Evolutionary conservation across 768 basidiomycete genomes (phyloP).

Genomic region (Boletellus emodensis): DNA sequence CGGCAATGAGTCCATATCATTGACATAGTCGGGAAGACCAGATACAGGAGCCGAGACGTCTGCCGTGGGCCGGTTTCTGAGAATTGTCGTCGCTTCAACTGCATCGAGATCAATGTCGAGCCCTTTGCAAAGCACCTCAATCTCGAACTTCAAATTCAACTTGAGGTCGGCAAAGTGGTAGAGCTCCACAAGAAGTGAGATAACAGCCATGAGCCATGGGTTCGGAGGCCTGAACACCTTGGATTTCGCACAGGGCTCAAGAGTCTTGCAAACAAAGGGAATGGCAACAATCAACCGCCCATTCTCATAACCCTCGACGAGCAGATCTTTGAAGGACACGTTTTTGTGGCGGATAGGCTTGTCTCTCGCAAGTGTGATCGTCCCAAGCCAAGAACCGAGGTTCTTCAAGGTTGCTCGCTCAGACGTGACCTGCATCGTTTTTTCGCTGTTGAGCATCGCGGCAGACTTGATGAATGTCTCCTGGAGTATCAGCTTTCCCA

Average conservation of each 20-base stretch:
- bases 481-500: constrained; percentile 81
- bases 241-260: constrained; percentile 87
- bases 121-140: constrained; percentile 92
- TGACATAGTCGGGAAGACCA: constrained; percentile 72
- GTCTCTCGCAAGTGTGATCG: constrained; percentile 88
- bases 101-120: constrained; percentile 83
- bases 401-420: constrained; percentile 91
- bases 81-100: constrained; percentile 77
- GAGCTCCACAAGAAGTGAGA: constrained; percentile 89
- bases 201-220: constrained; percentile 96
- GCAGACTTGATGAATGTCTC: constrained; percentile 91
- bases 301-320: constrained; percentile 92
- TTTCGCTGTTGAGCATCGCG: constrained; percentile 83
- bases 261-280: constrained; percentile 95
- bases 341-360: constrained; percentile 91
- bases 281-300: constrained; percentile 91
- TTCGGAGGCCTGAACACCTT: constrained; percentile 94
- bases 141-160: constrained; percentile 96
- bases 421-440: constrained; percentile 77
- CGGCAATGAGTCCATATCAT: constrained; percentile 74
- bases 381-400: constrained; percentile 91
- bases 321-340: constrained; percentile 94
- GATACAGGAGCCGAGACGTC: constrained; percentile 46
- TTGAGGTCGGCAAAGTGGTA: constrained; percentile 96
- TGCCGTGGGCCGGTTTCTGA: constrained; percentile 74